Evolutionary conservation across 2,329 filamentous ascomycete species (phyloP).

Genomic region (Xylaria sp.): DNA sequence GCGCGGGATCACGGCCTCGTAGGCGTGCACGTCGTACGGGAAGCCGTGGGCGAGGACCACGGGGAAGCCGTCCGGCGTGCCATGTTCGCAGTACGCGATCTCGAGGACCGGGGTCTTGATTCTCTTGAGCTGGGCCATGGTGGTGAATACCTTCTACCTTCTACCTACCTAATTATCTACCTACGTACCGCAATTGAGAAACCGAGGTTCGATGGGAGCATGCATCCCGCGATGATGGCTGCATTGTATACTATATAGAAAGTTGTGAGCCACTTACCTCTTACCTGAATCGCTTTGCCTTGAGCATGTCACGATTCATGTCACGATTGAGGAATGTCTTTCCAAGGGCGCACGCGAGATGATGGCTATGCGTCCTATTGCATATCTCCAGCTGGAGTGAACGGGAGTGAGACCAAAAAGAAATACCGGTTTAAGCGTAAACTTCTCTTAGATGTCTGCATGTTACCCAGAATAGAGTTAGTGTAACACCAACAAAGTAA

Average conservation of each 20-base stretch:
- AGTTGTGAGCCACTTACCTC: neutral
- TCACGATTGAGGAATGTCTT: conserved; percentile 13
- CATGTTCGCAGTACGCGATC: conserved; percentile 35
- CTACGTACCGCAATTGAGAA: neutral
- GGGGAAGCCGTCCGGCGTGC: conserved; percentile 26
- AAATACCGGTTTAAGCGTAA: no score
- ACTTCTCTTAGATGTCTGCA: no score
- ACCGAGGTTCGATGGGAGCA: neutral
- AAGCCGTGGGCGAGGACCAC: conserved; percentile 34
- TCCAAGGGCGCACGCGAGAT: conserved; percentile 28
- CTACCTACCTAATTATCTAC: no score
- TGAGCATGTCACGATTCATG: no score
- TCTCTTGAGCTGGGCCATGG: conserved; percentile 26
- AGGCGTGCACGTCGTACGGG: conserved; percentile 28
- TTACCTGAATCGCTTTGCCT: neutral
- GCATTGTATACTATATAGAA: neutral
- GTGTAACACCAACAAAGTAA: no score
- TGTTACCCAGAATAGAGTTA: no score
- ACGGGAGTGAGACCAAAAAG: no score
- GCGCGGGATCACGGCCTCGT: conserved; percentile 23
- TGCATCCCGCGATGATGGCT: neutral
- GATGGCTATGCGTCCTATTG: no score
- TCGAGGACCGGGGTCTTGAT: conserved; percentile 25
- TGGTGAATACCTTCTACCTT: neutral
- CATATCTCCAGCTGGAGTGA: no score